phyloP scores from a whole-genome alignment of 768 basidiomycete genomes.

The Hericium rajendrae region DNA sequence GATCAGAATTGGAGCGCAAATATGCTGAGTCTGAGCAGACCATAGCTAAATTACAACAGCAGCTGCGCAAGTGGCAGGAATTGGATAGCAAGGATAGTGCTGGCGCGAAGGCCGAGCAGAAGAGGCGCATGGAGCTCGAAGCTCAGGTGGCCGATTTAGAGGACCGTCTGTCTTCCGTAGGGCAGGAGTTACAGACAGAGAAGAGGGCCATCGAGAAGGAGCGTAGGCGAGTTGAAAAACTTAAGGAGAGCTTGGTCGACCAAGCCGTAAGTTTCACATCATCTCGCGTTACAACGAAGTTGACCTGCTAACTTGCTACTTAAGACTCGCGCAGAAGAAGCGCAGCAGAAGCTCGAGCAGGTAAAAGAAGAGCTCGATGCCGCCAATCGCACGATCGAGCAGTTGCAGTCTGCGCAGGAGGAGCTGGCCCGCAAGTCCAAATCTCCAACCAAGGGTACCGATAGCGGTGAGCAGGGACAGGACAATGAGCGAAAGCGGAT shows the following conservation, averaged over 20 bases:
- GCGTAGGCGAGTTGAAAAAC: conserved; percentile 3
- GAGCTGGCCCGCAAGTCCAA: not conserved
- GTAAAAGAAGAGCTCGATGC: conserved; percentile 6
- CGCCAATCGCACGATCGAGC: not conserved
- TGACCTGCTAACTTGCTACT: too few relatives aligned
- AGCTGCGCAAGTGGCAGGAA: conserved; percentile 60
- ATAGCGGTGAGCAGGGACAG: conserved; percentile 15
- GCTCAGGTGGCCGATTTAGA: conserved; percentile 40
- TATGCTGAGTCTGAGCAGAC: conserved; percentile 51
- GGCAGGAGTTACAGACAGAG: conserved; percentile 13
- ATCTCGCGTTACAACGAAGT: not conserved
- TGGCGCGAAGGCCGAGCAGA: conserved; percentile 45
- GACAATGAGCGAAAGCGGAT: conserved; percentile 25
- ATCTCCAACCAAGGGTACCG: not conserved
- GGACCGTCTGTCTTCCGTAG: conserved; percentile 21
- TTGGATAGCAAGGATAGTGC: conserved; percentile 56
- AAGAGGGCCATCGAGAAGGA: conserved; percentile 15
- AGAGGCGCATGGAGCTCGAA: conserved; percentile 48
- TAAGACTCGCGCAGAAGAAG: not conserved
- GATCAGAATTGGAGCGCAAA: conserved; percentile 43
- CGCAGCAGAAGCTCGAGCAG: conserved; percentile 6
- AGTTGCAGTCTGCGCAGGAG: not conserved
- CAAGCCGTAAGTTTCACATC: not conserved
- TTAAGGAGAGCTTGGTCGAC: not conserved
- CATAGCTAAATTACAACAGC: conserved; percentile 45